A percentile compares a stretch with the other conserved stretches of the same genome.
phyloP scores from a whole-genome alignment of 2,329 filamentous ascomycete genomes.

The Botryotinia globosa region DNA sequence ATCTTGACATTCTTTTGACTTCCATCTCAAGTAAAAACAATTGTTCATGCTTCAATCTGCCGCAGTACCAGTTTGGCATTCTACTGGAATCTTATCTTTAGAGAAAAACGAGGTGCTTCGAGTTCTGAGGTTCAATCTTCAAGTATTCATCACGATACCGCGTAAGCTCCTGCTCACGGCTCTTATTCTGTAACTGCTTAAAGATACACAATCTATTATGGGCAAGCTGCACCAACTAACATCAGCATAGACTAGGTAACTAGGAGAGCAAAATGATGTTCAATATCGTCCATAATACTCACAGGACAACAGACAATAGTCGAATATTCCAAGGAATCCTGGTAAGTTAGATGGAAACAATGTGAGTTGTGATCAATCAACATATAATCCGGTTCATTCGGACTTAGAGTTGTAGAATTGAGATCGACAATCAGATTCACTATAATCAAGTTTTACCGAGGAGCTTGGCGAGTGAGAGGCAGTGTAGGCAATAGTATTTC shows the following conservation, averaged over 20 bases:
- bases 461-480: background rate
- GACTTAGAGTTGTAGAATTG: background rate
- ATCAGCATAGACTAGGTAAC: background rate
- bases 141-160: too few relatives aligned
- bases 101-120: background rate
- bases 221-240: accelerated
- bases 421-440: background rate
- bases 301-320: background rate
- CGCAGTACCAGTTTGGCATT: accelerated
- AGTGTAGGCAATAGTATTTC: too few relatives aligned
- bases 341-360: background rate
- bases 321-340: background rate
- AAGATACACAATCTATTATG: background rate
- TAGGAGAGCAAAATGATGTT: background rate
- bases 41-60: background rate
- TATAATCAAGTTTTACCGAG: background rate
- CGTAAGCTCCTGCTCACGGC: background rate
- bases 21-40: accelerated
- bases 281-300: background rate
- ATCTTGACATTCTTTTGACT: accelerated
- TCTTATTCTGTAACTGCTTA: accelerated
- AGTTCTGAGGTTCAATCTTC: background rate
- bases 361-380: background rate
- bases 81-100: background rate
- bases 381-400: background rate